Base-by-base conservation (phyloP, 352 stramenopile genomes). In the Phytophthora capsici region DNA sequence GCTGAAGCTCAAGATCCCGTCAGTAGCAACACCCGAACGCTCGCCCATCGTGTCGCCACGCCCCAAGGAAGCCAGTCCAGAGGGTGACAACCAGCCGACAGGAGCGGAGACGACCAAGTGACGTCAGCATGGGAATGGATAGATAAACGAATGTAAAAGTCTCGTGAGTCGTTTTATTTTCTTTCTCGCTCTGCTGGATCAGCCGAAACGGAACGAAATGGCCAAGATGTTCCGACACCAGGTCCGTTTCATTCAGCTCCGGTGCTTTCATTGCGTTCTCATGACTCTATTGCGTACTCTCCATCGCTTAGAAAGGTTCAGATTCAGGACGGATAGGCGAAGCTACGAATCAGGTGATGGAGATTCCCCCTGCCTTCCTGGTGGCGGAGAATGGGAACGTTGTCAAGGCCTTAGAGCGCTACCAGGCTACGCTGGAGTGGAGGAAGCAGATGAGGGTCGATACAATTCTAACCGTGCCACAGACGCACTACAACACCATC, bases 381-480 rank as follows among this genome's bases (percentile, higher is more conserved):
- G 59, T 89, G 3, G 82, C 86, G 9, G 86, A 94, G 52, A 84
- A 86, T 30, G 84, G 82, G 17, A 72, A 93, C 47, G 22, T 73
- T 3, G 49, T 54, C 14, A 91, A 91, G 59, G 86, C 82, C 2
- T 45, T 51, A 13, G 66, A 87, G 49, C 77, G 86, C 19, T 92
- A 91, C 51, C 57, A 91, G n/a, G 62, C 60, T 6, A 94, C 79
- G 9, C 49, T 86, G n/a, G 71, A 79, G 25, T 97, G 89, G 89
- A 71, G 89, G 14, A 77, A 88, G 36, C 82, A 91, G 45, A 68
- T 90, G 37, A 74, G 78, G 19, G 77, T 90, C 6, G 88, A 97
- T 51, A 53, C 50, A 0, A 88, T 95, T 17, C 74, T 97, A 3
- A 53, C 50, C 2, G 70, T 53, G 16, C 82, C 80, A 0, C 86